These are phyloP conservation scores for Diutina siamensis DNA, from an alignment of 1,139 yeast genomes.

Conservation along the genomic window DNA sequence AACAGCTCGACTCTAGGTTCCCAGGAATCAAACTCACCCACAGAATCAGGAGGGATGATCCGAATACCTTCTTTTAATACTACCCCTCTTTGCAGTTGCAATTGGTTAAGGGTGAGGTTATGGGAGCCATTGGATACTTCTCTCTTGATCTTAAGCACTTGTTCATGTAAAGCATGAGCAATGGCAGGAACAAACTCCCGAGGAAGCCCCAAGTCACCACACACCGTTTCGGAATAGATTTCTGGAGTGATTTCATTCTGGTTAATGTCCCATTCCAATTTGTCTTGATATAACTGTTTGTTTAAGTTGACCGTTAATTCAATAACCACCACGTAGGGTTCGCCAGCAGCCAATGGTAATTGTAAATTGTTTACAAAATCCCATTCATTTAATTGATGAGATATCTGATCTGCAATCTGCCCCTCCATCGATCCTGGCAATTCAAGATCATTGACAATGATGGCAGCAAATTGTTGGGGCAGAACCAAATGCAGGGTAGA, in stretches of 20 bases:
- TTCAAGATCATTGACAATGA: constrained; percentile 75
- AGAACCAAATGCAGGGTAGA: constrained; percentile 59
- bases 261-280: constrained; percentile 85
- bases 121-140: constrained; percentile 77
- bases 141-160: constrained; percentile 60
- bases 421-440: constrained; percentile 53
- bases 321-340: constrained; percentile 66
- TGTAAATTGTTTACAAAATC: constrained; percentile 44
- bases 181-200: constrained; percentile 88
- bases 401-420: constrained; percentile 60
- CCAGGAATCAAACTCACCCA: constrained; percentile 42
- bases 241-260: constrained; percentile 69
- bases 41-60: constrained; percentile 1
- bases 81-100: constrained; percentile 33
- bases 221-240: constrained; percentile 69
- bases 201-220: constrained; percentile 71
- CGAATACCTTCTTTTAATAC: constrained; percentile 22
- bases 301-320: constrained; percentile 77
- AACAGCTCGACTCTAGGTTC: constrained; percentile 79
- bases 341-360: constrained; percentile 38
- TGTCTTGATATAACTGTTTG: constrained; percentile 78
- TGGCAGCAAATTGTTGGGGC: constrained; percentile 74
- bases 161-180: constrained; percentile 78
- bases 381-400: constrained; percentile 71
- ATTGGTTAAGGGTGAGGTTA: constrained; percentile 33